Base-by-base conservation (phyloP, 495 filamentous ascomycete genomes). In the Podospora comata region DNA sequence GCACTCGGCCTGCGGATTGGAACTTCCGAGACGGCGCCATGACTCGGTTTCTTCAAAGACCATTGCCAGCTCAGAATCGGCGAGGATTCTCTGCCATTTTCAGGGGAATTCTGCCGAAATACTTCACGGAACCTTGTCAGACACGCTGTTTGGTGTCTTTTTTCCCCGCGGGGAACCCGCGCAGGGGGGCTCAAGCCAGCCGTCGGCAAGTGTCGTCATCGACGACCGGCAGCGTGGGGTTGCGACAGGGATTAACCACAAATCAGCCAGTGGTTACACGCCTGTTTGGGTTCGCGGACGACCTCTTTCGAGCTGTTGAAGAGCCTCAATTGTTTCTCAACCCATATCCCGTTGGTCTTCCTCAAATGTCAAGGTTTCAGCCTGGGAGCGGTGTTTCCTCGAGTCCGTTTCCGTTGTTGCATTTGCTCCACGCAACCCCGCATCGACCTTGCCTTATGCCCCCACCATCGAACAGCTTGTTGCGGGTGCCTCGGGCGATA, bases 11-110 rank as follows among this genome's bases (percentile, higher is more conserved):
- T 23, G 30, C 60, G 62, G 53, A 13, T 59, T 58, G 54, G 59
- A 28, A 7, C 19, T 68, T 61, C 67, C 67, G 62, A 60, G 18
- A 26, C 55, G 19, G 27, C 59, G 53, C 60, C 56, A 65, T 68
- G 67, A 68, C 67, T 65, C 62, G 67, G 39, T 3, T 15, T 23
- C 1, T 44, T 65, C 39, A 48, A 48, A 48, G 39, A 13, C 39
- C 39, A 48, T 30, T n/a, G 56, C 11, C 16, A 7, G 15, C 64
- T 34, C n/a, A 23, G 6, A 30, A 26, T 27, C 18, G 64, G 39
- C 56, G 48, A 65, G 15, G 32, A 58, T 20, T 58, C 55, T 19
- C 13, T 27, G 34, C 39, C 56, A 28, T 53, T 58, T 58, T 58
- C 55, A 58, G 55, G 55, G 55, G 55, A 58, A 58, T 58, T 58